Evolutionary conservation across 2,329 filamentous ascomycete species (phyloP).

Genomic region (Penicillium sp.): DNA sequence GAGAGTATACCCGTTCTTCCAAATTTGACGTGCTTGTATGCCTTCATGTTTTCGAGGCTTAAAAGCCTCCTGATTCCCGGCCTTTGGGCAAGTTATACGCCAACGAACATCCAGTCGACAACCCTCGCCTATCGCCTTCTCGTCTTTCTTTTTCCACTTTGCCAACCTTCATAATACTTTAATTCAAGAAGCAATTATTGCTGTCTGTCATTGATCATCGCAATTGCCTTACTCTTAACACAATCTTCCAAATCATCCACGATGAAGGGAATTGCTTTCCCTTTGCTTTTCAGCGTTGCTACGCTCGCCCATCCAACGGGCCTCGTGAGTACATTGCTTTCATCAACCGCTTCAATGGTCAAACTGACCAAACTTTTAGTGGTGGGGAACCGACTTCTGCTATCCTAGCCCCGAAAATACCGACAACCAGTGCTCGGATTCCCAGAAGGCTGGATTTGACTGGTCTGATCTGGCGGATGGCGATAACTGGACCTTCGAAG

Average conservation of each 20-base stretch:
- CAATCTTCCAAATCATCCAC: constrained; percentile 9
- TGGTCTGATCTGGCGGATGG: constrained; percentile 64
- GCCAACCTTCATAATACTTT: background rate
- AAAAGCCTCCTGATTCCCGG: background rate
- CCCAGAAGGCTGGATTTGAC: constrained; percentile 68
- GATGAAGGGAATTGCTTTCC: constrained; percentile 18
- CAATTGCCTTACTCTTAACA: constrained; percentile 4
- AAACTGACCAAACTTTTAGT: constrained; percentile 11
- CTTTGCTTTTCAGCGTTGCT: constrained; percentile 43
- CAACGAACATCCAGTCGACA: constrained; percentile 10
- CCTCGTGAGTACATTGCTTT: constrained; percentile 38
- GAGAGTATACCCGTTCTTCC: too few relatives aligned
- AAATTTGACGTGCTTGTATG: background rate
- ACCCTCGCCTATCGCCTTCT: constrained; percentile 3
- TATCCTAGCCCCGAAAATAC: constrained; percentile 70
- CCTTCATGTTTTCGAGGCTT: background rate
- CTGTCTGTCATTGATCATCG: constrained; percentile 17
- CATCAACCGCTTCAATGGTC: background rate
- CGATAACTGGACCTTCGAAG: constrained; percentile 62
- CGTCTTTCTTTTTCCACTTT: background rate
- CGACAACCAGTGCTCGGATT: constrained; percentile 69
- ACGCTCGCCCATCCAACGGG: constrained; percentile 37
- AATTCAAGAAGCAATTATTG: constrained; percentile 5
- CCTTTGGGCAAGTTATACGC: background rate
- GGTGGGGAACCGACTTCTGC: constrained; percentile 50